These are phyloP conservation scores for Dothiorella sarmentorum DNA, from an alignment of 2,329 filamentous ascomycete species.

Conservation along the genomic window DNA sequence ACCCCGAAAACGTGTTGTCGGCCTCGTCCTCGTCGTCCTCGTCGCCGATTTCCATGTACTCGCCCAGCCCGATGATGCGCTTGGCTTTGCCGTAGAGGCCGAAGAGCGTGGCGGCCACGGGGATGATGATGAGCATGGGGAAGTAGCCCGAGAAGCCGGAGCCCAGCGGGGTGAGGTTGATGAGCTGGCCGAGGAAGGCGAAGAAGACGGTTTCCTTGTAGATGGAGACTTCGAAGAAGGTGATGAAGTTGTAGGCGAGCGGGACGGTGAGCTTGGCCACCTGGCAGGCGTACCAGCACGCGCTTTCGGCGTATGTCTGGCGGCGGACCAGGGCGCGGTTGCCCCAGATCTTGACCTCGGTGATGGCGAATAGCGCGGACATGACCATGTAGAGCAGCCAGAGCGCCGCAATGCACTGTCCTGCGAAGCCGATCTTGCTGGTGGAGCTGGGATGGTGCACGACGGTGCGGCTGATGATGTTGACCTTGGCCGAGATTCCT, in stretches of 20 bases:
- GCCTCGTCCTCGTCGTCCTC: conserved; percentile 62
- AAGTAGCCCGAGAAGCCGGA: conserved; percentile 85
- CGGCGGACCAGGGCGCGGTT: conserved; percentile 85
- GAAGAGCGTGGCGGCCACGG: conserved; percentile 81
- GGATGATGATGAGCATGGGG: conserved; percentile 80
- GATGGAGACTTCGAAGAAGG: conserved; percentile 71
- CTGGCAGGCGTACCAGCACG: conserved; percentile 93
- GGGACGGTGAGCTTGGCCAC: conserved; percentile 91
- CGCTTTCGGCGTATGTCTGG: conserved; percentile 88
- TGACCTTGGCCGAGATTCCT: conserved; percentile 71
- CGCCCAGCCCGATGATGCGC: conserved; percentile 73
- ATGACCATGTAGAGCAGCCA: conserved; percentile 98
- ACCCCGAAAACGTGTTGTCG: conserved; percentile 66
- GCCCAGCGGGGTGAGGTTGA: conserved; percentile 79
- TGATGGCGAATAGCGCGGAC: conserved; percentile 81
- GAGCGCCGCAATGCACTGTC: conserved; percentile 75
- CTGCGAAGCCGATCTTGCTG: conserved; percentile 76
- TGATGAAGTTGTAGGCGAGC: conserved; percentile 93
- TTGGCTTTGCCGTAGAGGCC: conserved; percentile 82
- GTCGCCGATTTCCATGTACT: conserved; percentile 58
- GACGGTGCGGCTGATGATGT: conserved; percentile 64
- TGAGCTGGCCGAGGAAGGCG: conserved; percentile 74
- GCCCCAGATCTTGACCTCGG: conserved; percentile 95
- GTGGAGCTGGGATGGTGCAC: conserved; percentile 72
- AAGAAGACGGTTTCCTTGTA: conserved; percentile 82